Conservation (phyloP, 2,329 filamentous ascomycete genomes). For the Penicillium sp. region DNA sequence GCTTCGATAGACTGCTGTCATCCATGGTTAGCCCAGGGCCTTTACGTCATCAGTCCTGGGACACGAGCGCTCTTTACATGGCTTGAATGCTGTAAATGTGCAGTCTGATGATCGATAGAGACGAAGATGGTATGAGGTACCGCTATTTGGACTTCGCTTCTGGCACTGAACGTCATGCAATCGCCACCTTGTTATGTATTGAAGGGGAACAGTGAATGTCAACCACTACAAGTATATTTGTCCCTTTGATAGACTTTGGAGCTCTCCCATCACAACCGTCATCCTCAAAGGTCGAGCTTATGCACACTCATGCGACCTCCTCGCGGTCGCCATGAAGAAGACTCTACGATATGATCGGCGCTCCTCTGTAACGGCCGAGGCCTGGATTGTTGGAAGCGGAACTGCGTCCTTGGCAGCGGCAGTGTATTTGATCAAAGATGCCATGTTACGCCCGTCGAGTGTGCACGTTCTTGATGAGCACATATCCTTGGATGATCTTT, state of each 20-base stretch:
- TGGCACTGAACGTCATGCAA: background rate
- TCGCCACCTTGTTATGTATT: background rate
- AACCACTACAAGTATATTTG: background rate
- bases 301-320: too few relatives aligned
- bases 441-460: background rate
- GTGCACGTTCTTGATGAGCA: slow-evolving; percentile 7
- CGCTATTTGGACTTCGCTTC: background rate
- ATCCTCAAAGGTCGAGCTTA: too few relatives aligned
- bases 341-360: background rate
- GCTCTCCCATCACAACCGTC: too few relatives aligned
- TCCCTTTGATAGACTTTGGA: too few relatives aligned
- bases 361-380: background rate
- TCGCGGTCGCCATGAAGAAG: background rate
- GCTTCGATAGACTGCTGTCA: background rate
- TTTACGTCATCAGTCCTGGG: background rate
- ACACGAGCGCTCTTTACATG: background rate
- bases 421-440: slow-evolving; percentile 4
- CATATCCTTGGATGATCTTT: slow-evolving; percentile 4
- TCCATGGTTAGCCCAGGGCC: background rate
- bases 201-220: background rate
- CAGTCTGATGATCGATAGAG: background rate
- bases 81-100: background rate
- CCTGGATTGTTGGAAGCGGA: slow-evolving; percentile 10
- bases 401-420: slow-evolving; percentile 8
- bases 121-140: background rate